Evolutionary conservation across 2,329 filamentous ascomycete species (phyloP).

Genomic region (Phialophora verrucosa): DNA sequence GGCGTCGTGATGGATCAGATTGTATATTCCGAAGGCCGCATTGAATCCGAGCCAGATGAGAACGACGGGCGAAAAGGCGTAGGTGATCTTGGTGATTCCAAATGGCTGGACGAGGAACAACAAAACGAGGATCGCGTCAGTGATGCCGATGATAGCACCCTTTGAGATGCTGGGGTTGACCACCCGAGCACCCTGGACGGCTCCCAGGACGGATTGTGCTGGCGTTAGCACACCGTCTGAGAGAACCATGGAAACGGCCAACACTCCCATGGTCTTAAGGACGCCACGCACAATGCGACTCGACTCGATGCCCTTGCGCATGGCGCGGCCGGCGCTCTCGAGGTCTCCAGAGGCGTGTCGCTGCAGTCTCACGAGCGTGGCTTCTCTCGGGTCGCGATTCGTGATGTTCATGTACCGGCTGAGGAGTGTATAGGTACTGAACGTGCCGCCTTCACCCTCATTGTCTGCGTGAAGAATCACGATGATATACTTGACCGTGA

Average conservation of each 20-base stretch:
- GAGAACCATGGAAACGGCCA: conserved; percentile 61
- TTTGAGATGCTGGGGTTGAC: conserved; percentile 55
- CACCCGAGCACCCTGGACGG: conserved; percentile 60
- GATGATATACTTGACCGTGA: conserved; percentile 62
- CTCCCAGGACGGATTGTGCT: conserved; percentile 63
- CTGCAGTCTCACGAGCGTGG: conserved; percentile 55
- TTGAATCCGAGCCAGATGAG: conserved; percentile 63
- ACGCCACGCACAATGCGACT: conserved; percentile 53
- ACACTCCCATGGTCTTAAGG: conserved; percentile 59
- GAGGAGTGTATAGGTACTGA: conserved; percentile 60
- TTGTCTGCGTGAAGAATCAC: conserved; percentile 62
- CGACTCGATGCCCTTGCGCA: conserved; percentile 56
- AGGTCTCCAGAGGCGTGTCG: conserved; percentile 54
- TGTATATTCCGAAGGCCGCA: conserved; percentile 60
- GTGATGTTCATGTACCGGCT: conserved; percentile 60
- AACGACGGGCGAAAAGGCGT: conserved; percentile 60
- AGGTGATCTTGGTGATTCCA: conserved; percentile 57
- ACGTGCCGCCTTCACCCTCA: conserved; percentile 64
- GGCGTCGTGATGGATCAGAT: conserved; percentile 54
- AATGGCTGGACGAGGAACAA: conserved; percentile 62
- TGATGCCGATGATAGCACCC: conserved; percentile 56
- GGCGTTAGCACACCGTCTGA: conserved; percentile 63
- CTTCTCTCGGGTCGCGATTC: conserved; percentile 58
- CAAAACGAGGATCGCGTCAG: conserved; percentile 59
- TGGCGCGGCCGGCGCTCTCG: conserved; percentile 48